These are phyloP conservation scores for Aspergillus neoniger DNA, from an alignment of 2,329 filamentous ascomycete genomes.

Conservation along the genomic window DNA sequence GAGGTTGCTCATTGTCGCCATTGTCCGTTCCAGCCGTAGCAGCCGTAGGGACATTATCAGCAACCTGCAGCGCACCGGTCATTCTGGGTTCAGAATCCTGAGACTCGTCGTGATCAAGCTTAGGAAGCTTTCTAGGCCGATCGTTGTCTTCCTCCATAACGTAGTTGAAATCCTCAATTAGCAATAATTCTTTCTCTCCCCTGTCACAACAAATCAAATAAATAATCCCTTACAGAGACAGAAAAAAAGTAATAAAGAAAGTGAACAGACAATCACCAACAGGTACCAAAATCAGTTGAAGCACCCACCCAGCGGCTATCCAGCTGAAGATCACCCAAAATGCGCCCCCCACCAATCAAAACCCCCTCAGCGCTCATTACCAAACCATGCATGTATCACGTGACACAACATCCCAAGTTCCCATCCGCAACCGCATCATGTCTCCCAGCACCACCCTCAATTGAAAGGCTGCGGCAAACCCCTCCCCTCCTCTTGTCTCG, in stretches of 20 bases:
- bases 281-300: too few relatives aligned
- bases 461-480: constrained; percentile 13
- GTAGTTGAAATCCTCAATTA: neutral
- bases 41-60: too few relatives aligned
- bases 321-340: neutral
- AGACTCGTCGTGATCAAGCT: constrained; percentile 46
- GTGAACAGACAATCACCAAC: too few relatives aligned
- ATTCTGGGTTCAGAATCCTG: constrained; percentile 31
- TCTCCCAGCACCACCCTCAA: neutral
- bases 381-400: constrained; percentile 26
- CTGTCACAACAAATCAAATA: neutral
- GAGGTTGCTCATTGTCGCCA: neutral
- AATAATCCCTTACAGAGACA: neutral
- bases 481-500: constrained; percentile 12
- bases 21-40: constrained; percentile 9
- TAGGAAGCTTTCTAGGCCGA: constrained; percentile 57
- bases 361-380: constrained; percentile 32
- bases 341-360: constrained; percentile 31
- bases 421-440: constrained; percentile 25
- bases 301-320: too few relatives aligned
- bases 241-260: too few relatives aligned
- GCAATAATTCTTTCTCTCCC: neutral
- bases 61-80: constrained; percentile 28
- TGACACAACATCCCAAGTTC: constrained; percentile 33
- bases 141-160: constrained; percentile 56